Evolutionary conservation across 2,329 filamentous ascomycete genomes (phyloP), one percentile per base, ranked within the genome.

Genomic region (Fusarium pseudonygamai): DNA sequence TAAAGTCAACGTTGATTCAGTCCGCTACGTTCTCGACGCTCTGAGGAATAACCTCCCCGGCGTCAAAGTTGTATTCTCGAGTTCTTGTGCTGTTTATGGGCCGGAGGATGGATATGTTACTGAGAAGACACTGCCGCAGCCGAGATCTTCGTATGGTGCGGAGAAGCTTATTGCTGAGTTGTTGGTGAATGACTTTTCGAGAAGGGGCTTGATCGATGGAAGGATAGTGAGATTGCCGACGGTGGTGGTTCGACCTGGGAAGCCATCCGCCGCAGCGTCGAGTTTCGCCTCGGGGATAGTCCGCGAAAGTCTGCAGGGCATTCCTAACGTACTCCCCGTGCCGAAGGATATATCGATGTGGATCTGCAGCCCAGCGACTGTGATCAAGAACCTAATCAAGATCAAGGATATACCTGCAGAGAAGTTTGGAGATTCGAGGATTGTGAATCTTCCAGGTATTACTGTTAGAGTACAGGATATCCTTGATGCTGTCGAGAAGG

Each of bases 241-340:
- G 0, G 86, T 92, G 22, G 88, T 88, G 0, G 88, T 92, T 4
- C 84, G 90, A 9, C 87, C 89, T 0, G 90, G 90, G 5, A 85
- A 84, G 36, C 90, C 90, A 0, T 89, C 89, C 6, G 87, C 88
- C 1, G 89, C 90, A 0, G 89, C 90, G 5, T 88, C 86, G 7
- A 89, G 87, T 0, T 92, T 91, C 73, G 84, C 89, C 2, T 89
- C 84, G 6, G 90, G 89, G 1, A 91, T 92, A 74, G 88, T 92
- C 47, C 84, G 90, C 7, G 90, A 92, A 52, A 83, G 87, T 11
- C 80, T 86, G 13, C 72, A 78, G 22, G 88, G 87, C 18, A 78
- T 84, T 45, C 80, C 83, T n/a, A 86, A 83, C 37, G 73, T 84
- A 0, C 83, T 89, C 2, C 85, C 88, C 5, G 82, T 87, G 36